Evolutionary conservation across 1,139 yeast species (phyloP).

Genomic region (Kurtzmaniella natalensis): DNA sequence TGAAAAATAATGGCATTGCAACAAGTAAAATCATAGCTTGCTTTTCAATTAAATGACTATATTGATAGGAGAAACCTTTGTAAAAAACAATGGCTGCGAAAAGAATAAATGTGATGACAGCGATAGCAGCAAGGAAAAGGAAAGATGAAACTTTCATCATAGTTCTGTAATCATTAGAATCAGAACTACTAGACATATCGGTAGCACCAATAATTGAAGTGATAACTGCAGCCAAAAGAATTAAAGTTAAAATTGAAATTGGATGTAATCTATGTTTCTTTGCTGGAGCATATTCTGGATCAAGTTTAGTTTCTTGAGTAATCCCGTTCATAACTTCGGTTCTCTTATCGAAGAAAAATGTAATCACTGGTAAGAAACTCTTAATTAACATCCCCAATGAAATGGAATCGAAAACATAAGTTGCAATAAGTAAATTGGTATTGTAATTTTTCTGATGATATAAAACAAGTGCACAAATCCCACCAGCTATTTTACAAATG

Average conservation of each 20-base stretch:
- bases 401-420: slow-evolving; percentile 16
- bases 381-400: slow-evolving; percentile 16
- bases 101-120: slow-evolving; percentile 7
- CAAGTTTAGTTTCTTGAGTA: slow-evolving; percentile 2
- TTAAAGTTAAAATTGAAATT: slow-evolving; percentile 13
- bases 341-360: slow-evolving; percentile 6
- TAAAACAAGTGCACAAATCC: slow-evolving; percentile 12
- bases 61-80: slow-evolving; percentile 3
- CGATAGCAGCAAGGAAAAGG: slow-evolving; percentile 12
- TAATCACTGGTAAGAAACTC: slow-evolving; percentile 12
- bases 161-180: slow-evolving; percentile 3
- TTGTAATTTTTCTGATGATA: slow-evolving; percentile 7
- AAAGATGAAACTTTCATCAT: slow-evolving; percentile 12
- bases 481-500: slow-evolving; percentile 16
- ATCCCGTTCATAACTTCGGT: slow-evolving; percentile 3
- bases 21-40: slow-evolving; percentile 6
- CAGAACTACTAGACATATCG: slow-evolving; percentile 2
- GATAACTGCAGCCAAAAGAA: slow-evolving; percentile 14
- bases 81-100: slow-evolving; percentile 4
- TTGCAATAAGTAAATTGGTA: slow-evolving; percentile 12
- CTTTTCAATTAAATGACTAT: slow-evolving; percentile 1
- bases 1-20: slow-evolving; percentile 10
- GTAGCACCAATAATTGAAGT: slow-evolving; percentile 13
- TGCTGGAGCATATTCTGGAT: slow-evolving; percentile 2
- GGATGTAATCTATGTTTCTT: slow-evolving; percentile 9